Evolutionary conservation across 768 basidiomycete genomes (phyloP).

Genomic region (Russula lepida): DNA sequence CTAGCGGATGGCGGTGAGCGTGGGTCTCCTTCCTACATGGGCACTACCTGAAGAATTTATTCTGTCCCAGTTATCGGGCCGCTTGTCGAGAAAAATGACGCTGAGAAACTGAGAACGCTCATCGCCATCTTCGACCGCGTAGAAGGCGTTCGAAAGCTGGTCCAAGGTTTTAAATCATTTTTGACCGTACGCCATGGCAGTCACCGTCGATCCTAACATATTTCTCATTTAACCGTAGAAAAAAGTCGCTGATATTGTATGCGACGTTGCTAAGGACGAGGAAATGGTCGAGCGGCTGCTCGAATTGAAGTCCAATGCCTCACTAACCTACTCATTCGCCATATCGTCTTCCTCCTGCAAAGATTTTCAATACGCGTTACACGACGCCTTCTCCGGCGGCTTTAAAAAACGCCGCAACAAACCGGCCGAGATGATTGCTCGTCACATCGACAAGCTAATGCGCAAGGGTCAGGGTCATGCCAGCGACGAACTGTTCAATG

Average conservation of each 20-base stretch:
- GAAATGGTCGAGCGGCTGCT: constrained; percentile 71
- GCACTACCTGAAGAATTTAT: not conserved
- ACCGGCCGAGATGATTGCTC: constrained; percentile 90
- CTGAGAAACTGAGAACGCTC: constrained; percentile 40
- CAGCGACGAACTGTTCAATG: constrained; percentile 55
- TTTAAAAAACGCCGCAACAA: constrained; percentile 73
- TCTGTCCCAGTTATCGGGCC: constrained; percentile 40
- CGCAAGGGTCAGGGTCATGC: constrained; percentile 71
- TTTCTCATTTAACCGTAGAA: constrained; percentile 30
- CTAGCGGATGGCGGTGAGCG: constrained; percentile 33
- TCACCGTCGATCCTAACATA: not conserved
- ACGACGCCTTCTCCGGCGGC: constrained; percentile 62
- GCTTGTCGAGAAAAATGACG: constrained; percentile 42
- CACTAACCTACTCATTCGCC: constrained; percentile 39
- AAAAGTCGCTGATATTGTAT: constrained; percentile 56
- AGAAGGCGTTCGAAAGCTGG: constrained; percentile 43
- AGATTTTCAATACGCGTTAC: constrained; percentile 58
- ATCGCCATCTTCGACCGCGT: constrained; percentile 58
- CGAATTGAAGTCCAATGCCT: constrained; percentile 52
- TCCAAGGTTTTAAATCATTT: constrained; percentile 51
- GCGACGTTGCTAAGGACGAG: constrained; percentile 53
- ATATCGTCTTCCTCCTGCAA: constrained; percentile 37
- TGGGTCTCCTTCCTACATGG: no score
- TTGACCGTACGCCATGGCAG: constrained; percentile 42
- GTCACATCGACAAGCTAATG: constrained; percentile 81